Evolutionary conservation across 2,329 filamentous ascomycete genomes (phyloP).

Genomic region (Aspergillus fijiensis): DNA sequence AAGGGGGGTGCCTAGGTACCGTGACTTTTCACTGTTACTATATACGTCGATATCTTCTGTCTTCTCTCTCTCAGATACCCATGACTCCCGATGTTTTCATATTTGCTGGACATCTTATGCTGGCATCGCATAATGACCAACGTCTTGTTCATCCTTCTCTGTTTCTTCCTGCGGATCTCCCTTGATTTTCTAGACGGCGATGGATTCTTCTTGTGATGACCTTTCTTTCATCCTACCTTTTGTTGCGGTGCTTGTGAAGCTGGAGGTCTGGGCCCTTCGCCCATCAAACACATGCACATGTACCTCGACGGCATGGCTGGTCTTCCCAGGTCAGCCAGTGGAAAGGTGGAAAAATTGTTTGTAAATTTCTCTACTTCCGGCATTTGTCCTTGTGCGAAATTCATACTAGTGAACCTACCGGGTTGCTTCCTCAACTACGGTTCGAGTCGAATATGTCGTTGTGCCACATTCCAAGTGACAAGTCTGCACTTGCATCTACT

Average conservation of each 20-base stretch:
- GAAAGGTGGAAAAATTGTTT: background rate
- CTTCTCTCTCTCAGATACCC: conserved; percentile 30
- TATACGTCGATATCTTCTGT: conserved; percentile 30
- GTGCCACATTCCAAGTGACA: background rate
- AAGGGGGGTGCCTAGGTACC: conserved; percentile 51
- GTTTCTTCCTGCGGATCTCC: conserved; percentile 11
- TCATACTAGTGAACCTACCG: background rate
- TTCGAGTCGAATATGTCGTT: background rate
- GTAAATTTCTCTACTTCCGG: background rate
- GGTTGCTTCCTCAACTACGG: background rate
- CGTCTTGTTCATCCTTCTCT: conserved; percentile 10
- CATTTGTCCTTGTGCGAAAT: background rate
- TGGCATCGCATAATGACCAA: conserved; percentile 22
- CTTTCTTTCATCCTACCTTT: conserved; percentile 5
- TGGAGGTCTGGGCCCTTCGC: background rate
- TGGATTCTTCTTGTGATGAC: conserved; percentile 19
- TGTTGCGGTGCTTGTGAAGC: conserved; percentile 5
- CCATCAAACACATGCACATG: background rate
- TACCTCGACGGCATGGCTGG: background rate
- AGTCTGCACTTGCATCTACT: background rate
- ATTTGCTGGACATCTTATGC: conserved; percentile 19
- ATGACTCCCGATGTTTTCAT: conserved; percentile 22
- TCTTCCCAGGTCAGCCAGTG: background rate
- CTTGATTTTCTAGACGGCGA: conserved; percentile 27
- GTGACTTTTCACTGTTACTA: conserved; percentile 23